These are phyloP conservation scores for Ceratocystis eucalypticola DNA, from an alignment of 2,329 filamentous ascomycete genomes.

Conservation along the genomic window DNA sequence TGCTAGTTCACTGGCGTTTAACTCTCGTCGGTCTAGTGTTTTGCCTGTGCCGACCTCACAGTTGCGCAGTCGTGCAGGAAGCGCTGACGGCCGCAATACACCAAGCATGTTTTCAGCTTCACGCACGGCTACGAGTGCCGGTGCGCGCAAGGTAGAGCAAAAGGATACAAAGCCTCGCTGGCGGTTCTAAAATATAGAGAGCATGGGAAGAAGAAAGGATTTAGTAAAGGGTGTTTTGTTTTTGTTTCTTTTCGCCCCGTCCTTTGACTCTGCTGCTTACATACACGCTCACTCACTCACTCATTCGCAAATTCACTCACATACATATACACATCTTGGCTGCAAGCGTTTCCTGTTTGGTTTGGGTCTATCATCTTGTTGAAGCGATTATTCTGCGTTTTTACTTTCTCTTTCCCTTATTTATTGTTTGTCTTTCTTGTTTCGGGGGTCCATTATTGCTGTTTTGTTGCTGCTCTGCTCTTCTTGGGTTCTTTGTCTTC, in stretches of 20 bases:
- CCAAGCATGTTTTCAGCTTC: conserved; percentile 36
- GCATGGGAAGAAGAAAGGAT: neutral
- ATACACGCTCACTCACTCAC: too few relatives aligned
- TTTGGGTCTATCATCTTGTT: too few relatives aligned
- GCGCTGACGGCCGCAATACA: conserved; percentile 33
- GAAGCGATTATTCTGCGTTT: neutral
- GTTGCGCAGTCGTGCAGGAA: conserved; percentile 23
- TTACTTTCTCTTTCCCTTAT: too few relatives aligned
- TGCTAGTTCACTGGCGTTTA: conserved; percentile 41
- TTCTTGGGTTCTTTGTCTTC: too few relatives aligned
- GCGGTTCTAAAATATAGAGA: conserved; percentile 28
- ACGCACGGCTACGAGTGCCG: conserved; percentile 32
- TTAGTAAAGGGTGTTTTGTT: neutral
- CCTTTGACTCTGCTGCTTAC: too few relatives aligned
- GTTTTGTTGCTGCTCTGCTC: too few relatives aligned
- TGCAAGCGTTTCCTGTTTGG: too few relatives aligned
- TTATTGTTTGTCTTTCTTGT: too few relatives aligned
- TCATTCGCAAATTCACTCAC: too few relatives aligned
- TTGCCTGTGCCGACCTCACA: conserved; percentile 35
- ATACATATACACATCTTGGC: too few relatives aligned
- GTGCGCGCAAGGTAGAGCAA: conserved; percentile 23
- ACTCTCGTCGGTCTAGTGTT: conserved; percentile 37
- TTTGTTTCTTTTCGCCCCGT: neutral
- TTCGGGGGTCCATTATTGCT: too few relatives aligned
- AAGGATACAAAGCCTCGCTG: conserved; percentile 38